A percentile compares a stretch with the other conserved stretches of the same genome.
Conservation (phyloP, 345 rosid genomes). For the Stellera chamaejasme region DNA sequence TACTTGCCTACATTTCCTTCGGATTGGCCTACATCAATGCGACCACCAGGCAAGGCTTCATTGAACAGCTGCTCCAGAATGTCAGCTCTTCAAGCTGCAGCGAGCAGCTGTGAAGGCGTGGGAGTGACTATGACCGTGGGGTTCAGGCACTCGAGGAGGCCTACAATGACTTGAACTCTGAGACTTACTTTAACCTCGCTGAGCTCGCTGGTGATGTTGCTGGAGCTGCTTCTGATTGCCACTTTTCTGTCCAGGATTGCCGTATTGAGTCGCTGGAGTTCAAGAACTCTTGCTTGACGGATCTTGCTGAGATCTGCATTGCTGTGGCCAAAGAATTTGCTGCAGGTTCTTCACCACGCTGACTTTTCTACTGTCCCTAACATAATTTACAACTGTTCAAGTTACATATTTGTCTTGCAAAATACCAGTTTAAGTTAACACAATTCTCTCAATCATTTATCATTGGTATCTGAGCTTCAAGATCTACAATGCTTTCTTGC, state of each 20-base stretch:
- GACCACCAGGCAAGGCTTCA: constrained; percentile 19
- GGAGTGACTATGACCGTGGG: constrained; percentile 15
- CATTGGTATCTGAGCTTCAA: no score
- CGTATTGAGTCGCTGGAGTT: constrained; percentile 4
- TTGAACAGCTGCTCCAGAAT: constrained; percentile 11
- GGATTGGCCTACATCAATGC: constrained; percentile 29
- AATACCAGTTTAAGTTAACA: no score
- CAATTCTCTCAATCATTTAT: no score
- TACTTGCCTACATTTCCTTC: constrained; percentile 29
- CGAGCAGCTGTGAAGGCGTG: constrained; percentile 16
- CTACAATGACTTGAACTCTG: constrained; percentile 31
- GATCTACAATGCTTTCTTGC: no score
- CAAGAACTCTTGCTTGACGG: constrained; percentile 21
- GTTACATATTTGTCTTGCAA: no score
- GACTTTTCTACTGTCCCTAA: no score
- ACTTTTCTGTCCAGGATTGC: constrained; percentile 4
- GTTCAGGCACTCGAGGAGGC: constrained; percentile 18
- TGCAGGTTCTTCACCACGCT: not conserved
- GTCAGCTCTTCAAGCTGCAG: not conserved
- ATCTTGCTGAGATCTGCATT: constrained; percentile 20
- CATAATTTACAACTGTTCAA: no score
- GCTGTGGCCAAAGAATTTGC: constrained; percentile 20
- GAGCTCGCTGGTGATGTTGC: constrained; percentile 15
- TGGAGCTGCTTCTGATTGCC: constrained; percentile 18
- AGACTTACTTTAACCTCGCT: constrained; percentile 24